Base-by-base conservation (phyloP, 2,329 filamentous ascomycete genomes). In the Huntiella abstrusa region DNA sequence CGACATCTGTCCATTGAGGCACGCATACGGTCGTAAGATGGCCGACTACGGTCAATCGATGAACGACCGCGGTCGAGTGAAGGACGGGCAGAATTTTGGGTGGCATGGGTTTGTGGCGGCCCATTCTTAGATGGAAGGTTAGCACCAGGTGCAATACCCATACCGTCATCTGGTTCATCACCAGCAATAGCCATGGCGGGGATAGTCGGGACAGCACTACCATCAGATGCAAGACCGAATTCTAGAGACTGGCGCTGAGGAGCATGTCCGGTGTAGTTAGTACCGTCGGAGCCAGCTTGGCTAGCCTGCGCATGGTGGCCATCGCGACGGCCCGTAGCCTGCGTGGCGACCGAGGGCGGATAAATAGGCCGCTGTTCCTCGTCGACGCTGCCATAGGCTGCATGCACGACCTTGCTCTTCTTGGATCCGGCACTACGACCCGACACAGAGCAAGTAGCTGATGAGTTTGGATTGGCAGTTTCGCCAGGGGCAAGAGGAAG, bases 301-400 rank as follows among this genome's bases (percentile, higher is more conserved):
- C 83, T 91, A 43, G 80, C 79, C 53, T 86, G 68, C 52, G 77
- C 88, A 58, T 91, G 80, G 16, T 61, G 60, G 33, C 38, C 44
- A 28, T 28, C 22, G 22, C 22, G 22, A 28, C 22, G 22, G 22
- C 22, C 22, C 32, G 82, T 88, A 39, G 75, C 76, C 40, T 75
- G 72, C 12, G 84, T 88, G 42, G 84, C 81, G 55, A 88, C 77
- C 45, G 87, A 93, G 11, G 88, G 86, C 43, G 88, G 84, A 62
- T 96, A 96, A 56, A 96, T 93, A 32, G 87, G 87, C 53, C 86
- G 76, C 60, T 83, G 73, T 57, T 95, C 88, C 62, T 96, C 87
- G 57, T 91, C 81, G 50, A 85, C 70, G 54, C 74, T 80, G 47
- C 69, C 70, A 56, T 75, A 71, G 49, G 71, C 65, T 51, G 63